Percentiles rank a stretch among this genome's conserved stretches.
These are phyloP conservation scores for Microthlaspi erraticum DNA, from an alignment of 345 rosid species.

Conservation along the genomic window DNA sequence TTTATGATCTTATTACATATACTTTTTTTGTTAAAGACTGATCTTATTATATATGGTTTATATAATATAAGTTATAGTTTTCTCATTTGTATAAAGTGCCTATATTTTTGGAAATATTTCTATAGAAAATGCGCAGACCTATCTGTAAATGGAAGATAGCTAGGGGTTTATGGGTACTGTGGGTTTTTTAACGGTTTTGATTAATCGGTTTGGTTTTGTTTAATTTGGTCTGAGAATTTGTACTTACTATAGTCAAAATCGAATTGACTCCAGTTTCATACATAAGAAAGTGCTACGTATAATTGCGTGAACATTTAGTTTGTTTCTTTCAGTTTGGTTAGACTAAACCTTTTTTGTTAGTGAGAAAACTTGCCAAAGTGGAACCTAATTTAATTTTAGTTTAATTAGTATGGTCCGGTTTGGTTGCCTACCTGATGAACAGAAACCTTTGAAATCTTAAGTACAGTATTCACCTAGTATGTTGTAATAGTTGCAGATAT, in stretches of 20 bases:
- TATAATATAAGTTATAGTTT: background rate
- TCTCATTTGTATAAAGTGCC: background rate
- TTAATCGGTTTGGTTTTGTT: slow-evolving; percentile 9
- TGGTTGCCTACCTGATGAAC: slow-evolving; percentile 33
- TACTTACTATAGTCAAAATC: slow-evolving; percentile 16
- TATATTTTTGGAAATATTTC: background rate
- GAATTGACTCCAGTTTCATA: no score
- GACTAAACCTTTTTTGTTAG: background rate
- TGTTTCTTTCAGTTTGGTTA: slow-evolving; percentile 8
- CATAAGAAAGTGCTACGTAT: no score
- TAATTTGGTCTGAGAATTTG: slow-evolving; percentile 2
- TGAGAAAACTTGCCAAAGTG: slow-evolving; percentile 21
- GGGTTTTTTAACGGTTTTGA: background rate
- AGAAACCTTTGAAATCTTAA: background rate
- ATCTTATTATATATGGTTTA: background rate
- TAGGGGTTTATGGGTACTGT: background rate
- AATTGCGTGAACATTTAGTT: no score
- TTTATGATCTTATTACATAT: slow-evolving; percentile 4
- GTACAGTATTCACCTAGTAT: background rate
- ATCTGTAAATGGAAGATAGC: background rate
- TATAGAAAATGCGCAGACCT: background rate
- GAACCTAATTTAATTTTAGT: slow-evolving; percentile 7
- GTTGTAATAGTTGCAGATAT: slow-evolving; percentile 24
- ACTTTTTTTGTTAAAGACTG: no score
- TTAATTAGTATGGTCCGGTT: slow-evolving; percentile 21